These are phyloP conservation scores for Durotheca rogersii DNA, from an alignment of 495 filamentous ascomycete species.

Conservation along the genomic window DNA sequence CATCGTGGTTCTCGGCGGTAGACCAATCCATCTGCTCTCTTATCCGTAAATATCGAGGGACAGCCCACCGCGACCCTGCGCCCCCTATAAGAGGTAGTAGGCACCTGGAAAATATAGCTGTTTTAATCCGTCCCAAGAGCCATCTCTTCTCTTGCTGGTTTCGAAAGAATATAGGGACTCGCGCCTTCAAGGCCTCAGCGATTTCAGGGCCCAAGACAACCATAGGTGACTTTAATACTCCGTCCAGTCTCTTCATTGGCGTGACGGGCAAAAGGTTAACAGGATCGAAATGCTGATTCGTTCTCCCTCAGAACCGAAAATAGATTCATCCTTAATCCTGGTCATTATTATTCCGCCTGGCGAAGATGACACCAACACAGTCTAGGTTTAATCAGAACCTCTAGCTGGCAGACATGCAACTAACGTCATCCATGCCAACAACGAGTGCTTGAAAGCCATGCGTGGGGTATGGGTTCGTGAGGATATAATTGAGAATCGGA, in stretches of 20 bases:
- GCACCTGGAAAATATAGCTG: slow-evolving; percentile 46
- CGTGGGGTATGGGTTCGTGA: neutral
- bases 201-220: neutral
- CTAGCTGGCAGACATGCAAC: slow-evolving; percentile 23
- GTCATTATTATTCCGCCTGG: neutral
- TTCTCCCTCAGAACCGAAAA: slow-evolving; percentile 25
- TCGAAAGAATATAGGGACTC: slow-evolving; percentile 40
- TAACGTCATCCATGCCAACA: slow-evolving; percentile 21
- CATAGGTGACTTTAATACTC: neutral
- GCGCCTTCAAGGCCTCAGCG: slow-evolving; percentile 22
- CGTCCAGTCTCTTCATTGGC: too few relatives aligned
- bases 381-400: slow-evolving; percentile 30
- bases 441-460: slow-evolving; percentile 28
- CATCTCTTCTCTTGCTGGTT: slow-evolving; percentile 34
- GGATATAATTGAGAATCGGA: too few relatives aligned
- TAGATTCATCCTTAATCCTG: slow-evolving; percentile 34
- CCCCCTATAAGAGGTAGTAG: too few relatives aligned
- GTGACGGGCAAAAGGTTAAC: too few relatives aligned
- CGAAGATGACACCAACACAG: neutral
- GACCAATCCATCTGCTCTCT: too few relatives aligned
- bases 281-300: slow-evolving; percentile 17
- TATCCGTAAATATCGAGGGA: too few relatives aligned
- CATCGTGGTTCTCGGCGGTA: too few relatives aligned
- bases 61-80: too few relatives aligned
- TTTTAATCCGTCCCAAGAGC: slow-evolving; percentile 42